Evolutionary conservation across 441 rosid genomes (phyloP).

Genomic region (Corymbia citriodora): DNA sequence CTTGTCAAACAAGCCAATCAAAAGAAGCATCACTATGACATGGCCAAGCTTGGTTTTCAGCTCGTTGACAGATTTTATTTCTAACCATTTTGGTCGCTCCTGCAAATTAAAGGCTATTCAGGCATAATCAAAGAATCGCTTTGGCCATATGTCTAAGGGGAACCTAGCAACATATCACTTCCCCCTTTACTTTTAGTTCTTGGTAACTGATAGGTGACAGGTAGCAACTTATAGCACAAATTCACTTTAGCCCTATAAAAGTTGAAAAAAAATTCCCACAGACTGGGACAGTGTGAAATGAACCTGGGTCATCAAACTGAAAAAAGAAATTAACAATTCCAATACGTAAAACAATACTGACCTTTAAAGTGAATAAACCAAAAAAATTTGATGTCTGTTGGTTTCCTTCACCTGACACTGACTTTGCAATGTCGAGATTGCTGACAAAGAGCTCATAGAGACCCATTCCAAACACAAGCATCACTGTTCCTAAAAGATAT

Average conservation of each 20-base stretch:
- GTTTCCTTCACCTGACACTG: slow-evolving; percentile 23
- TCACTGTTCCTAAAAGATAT: slow-evolving; percentile 90
- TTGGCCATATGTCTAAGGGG: neutral
- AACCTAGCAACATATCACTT: neutral
- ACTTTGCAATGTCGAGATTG: slow-evolving; percentile 60
- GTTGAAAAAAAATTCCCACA: neutral
- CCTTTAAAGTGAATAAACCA: slow-evolving; percentile 81
- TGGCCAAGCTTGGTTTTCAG: slow-evolving; percentile 93
- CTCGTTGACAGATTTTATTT: slow-evolving; percentile 69
- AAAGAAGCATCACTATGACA: slow-evolving; percentile 95
- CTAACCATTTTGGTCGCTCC: slow-evolving; percentile 93
- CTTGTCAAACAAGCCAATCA: slow-evolving; percentile 87
- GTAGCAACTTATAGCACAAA: neutral
- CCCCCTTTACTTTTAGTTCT: neutral
- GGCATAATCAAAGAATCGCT: neutral
- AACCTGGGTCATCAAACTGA: neutral
- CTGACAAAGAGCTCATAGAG: slow-evolving; percentile 86
- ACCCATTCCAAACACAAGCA: slow-evolving; percentile 97
- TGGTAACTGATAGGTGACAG: neutral
- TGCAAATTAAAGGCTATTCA: slow-evolving; percentile 9
- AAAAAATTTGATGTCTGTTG: slow-evolving; percentile 59
- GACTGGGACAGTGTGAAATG: neutral
- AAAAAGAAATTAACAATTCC: neutral
- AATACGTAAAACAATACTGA: slow-evolving; percentile 4
- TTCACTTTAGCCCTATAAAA: neutral